These are phyloP conservation scores for Bonia amplexicaulis DNA, from an alignment of 176 grass and related monocot genomes.

Conservation along the genomic window DNA sequence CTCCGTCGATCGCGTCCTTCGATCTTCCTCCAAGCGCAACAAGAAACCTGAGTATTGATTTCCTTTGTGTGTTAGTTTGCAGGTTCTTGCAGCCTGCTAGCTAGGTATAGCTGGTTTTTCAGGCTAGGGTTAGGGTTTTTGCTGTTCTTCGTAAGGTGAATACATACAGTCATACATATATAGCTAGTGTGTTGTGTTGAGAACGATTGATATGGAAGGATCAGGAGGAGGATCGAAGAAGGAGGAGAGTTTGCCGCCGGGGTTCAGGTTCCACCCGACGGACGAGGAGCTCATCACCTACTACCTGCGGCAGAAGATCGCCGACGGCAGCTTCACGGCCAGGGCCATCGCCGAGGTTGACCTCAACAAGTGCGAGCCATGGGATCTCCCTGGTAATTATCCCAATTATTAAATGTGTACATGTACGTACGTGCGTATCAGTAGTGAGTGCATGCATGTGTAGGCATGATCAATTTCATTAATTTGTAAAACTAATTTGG, in stretches of 20 bases:
- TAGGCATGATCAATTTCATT: not conserved
- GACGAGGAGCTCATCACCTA: slow-evolving; percentile 97
- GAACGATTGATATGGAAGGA: slow-evolving; percentile 26
- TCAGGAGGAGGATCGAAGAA: slow-evolving; percentile 34
- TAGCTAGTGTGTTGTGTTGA: not conserved
- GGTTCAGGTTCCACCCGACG: slow-evolving; percentile 93
- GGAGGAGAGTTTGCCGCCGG: slow-evolving; percentile 81
- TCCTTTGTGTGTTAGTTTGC: not conserved
- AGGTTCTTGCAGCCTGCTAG: not conserved
- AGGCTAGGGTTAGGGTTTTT: slow-evolving; percentile 21
- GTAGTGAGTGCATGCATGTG: not conserved
- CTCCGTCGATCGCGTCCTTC: not conserved
- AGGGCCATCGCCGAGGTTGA: slow-evolving; percentile 88
- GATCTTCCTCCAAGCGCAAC: not conserved
- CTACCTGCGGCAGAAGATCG: slow-evolving; percentile 78
- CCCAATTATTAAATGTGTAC: not conserved
- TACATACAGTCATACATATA: not conserved
- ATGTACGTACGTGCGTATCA: not conserved
- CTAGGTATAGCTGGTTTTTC: not conserved
- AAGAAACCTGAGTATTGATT: not conserved
- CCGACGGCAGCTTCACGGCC: slow-evolving; percentile 66
- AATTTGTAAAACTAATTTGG: not conserved
- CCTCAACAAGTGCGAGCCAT: slow-evolving; percentile 98
- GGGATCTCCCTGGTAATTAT: slow-evolving; percentile 85
- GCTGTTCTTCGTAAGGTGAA: not conserved